These are phyloP conservation scores for Helicostylum pulchrum DNA, from an alignment of 192 early-diverging fungal species.

Conservation along the genomic window DNA sequence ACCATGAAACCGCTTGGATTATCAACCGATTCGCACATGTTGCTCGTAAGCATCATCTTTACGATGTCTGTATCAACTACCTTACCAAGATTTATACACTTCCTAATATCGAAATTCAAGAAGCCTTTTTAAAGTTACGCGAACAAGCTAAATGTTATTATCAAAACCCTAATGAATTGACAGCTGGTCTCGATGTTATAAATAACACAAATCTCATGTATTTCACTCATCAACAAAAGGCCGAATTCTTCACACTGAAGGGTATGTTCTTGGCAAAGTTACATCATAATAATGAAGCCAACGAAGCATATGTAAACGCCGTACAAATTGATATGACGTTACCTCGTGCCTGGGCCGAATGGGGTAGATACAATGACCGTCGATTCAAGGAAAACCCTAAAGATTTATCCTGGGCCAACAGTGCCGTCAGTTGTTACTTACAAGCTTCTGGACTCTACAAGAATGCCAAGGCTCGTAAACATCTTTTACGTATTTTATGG, in stretches of 20 bases:
- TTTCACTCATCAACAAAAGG: constrained; percentile 88
- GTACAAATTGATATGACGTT: constrained; percentile 85
- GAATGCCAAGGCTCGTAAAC: constrained; percentile 83
- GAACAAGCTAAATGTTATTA: constrained; percentile 99
- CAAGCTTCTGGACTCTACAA: constrained; percentile 90
- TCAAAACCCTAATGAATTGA: constrained; percentile 81
- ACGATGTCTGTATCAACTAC: constrained; percentile 89
- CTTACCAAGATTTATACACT: constrained; percentile 97
- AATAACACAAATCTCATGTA: constrained; percentile 99
- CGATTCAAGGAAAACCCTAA: constrained; percentile 82
- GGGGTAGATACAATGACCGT: constrained; percentile 93
- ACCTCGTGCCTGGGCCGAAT: constrained; percentile 94
- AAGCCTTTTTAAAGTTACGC: constrained; percentile 93
- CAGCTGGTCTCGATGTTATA: constrained; percentile 96
- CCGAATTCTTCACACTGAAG: constrained; percentile 98
- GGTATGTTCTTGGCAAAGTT: constrained; percentile 93
- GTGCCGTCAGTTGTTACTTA: constrained; percentile 95
- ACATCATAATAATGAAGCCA: constrained; percentile 81
- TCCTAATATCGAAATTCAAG: constrained; percentile 99
- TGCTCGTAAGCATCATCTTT: constrained; percentile 91
- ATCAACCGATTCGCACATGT: constrained; percentile 99
- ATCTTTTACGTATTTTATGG: constrained; percentile 91
- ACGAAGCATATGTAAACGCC: constrained; percentile 84
- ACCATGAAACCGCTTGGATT: constrained; percentile 99
- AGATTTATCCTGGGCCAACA: constrained; percentile 76